phyloP scores from a whole-genome alignment of 176 grass and related monocot genomes.

The Melocanna baccifera region DNA sequence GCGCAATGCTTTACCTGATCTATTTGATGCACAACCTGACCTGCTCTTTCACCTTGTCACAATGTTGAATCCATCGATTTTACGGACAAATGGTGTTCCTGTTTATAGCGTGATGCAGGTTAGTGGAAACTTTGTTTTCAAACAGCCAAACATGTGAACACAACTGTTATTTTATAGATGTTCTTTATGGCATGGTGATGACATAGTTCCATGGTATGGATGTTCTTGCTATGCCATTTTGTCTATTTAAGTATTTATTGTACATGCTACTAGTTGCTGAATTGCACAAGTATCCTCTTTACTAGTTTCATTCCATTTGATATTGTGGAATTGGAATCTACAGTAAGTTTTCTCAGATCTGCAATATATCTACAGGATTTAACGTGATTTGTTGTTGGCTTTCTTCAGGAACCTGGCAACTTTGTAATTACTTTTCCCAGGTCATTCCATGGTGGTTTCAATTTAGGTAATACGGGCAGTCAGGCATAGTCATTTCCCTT shows the following conservation, averaged over 20 bases:
- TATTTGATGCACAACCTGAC: conserved; percentile 92
- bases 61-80: conserved; percentile 88
- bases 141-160: neutral
- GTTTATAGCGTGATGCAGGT: conserved; percentile 96
- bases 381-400: conserved; percentile 3
- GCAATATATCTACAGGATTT: neutral
- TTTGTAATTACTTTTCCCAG: conserved; percentile 98
- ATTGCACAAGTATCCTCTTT: neutral
- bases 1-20: conserved; percentile 77
- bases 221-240: neutral
- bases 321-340: conserved; percentile 11
- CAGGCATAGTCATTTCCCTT: conserved; percentile 2
- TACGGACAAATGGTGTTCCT: conserved; percentile 68
- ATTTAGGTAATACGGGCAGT: conserved; percentile 61
- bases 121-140: conserved; percentile 21
- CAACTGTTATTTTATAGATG: neutral
- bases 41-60: conserved; percentile 95
- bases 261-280: neutral
- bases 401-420: conserved; percentile 83
- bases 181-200: conserved; percentile 10
- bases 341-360: neutral
- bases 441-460: conserved; percentile 95
- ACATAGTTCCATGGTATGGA: neutral
- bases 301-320: neutral
- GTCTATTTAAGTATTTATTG: neutral